These are phyloP conservation scores for Pseudocercospora eumusae DNA, from an alignment of 2,329 filamentous ascomycete species.

Conservation along the genomic window DNA sequence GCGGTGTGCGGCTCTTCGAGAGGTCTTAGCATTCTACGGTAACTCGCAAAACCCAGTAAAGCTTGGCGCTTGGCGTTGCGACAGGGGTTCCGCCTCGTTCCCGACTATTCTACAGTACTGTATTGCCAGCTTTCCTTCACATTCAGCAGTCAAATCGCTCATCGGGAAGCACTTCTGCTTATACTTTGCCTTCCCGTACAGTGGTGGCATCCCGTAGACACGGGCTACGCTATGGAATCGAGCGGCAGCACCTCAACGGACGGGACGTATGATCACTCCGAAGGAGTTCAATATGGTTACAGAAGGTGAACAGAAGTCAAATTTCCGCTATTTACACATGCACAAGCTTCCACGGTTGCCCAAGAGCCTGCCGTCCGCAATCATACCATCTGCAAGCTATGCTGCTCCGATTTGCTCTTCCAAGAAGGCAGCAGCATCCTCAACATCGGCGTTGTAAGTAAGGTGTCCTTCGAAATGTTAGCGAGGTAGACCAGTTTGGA, in stretches of 20 bases:
- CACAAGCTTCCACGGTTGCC: too few species aligned
- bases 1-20: too few species aligned
- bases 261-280: too few species aligned
- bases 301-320: too few species aligned
- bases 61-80: not conserved
- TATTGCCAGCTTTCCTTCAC: not conserved
- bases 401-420: not conserved
- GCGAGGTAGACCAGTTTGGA: not conserved
- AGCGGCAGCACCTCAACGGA: not conserved
- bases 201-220: not conserved
- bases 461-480: conserved; percentile 31
- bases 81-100: not conserved
- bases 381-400: not conserved
- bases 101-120: not conserved
- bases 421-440: conserved; percentile 22
- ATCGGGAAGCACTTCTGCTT: too few species aligned
- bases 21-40: too few species aligned
- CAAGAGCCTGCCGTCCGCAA: too few species aligned
- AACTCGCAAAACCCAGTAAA: too few species aligned
- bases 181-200: not conserved
- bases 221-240: not conserved
- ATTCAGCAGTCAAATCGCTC: too few species aligned
- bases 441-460: conserved; percentile 32
- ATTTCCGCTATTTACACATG: too few species aligned
- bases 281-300: too few species aligned